Evolutionary conservation across 441 rosid species (phyloP).

Genomic region (Dalechampia spathulata): DNA sequence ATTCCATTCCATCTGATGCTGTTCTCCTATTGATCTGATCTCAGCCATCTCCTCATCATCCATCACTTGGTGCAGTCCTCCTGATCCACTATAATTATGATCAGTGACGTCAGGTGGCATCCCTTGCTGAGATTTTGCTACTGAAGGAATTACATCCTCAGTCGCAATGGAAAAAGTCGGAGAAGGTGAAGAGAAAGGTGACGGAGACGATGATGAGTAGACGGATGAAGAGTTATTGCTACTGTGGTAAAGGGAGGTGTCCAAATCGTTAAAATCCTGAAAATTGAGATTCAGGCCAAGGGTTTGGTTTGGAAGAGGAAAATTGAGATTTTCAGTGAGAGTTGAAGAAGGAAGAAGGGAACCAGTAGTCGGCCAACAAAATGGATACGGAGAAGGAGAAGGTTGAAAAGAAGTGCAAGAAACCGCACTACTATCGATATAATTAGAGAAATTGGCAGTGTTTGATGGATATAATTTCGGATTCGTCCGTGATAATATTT

Average conservation of each 20-base stretch:
- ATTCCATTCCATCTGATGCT: constrained; percentile 75
- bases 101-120: no score
- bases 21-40: constrained; percentile 72
- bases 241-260: constrained; percentile 37
- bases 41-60: constrained; percentile 63
- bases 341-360: constrained; percentile 34
- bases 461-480: constrained; percentile 38
- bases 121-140: constrained; percentile 20
- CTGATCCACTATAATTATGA: no score
- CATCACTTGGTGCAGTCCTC: constrained; percentile 45
- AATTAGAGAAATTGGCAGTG: constrained; percentile 25
- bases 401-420: constrained; percentile 27
- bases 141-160: constrained; percentile 27
- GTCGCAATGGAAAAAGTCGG: constrained; percentile 28
- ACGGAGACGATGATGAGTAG: no score
- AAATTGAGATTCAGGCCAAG: constrained; percentile 85
- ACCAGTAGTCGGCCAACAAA: constrained; percentile 27
- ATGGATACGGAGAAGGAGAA: constrained; percentile 28
- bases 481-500: constrained; percentile 37
- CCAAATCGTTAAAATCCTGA: constrained; percentile 63
- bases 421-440: constrained; percentile 21
- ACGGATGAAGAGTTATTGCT: constrained; percentile 34
- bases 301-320: constrained; percentile 68
- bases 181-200: constrained; percentile 41
- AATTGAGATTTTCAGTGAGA: constrained; percentile 37